Conservation (phyloP, 768 basidiomycete genomes). For the Leccinellum albellum region DNA sequence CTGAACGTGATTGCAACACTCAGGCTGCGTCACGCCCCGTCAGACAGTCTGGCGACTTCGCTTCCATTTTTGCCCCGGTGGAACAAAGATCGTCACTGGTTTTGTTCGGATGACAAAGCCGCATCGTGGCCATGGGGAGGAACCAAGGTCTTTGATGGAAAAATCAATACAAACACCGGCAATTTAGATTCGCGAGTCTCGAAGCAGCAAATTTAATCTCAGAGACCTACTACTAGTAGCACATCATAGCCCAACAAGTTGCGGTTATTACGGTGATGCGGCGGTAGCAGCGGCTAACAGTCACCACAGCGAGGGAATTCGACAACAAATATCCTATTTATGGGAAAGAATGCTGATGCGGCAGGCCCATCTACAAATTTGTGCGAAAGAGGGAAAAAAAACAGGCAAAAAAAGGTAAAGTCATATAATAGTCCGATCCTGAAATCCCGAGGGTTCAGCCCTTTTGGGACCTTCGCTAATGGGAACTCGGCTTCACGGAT, state of each 20-base stretch:
- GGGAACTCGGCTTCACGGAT: constrained; percentile 14
- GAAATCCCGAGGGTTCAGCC: constrained; percentile 6
- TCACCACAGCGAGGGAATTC: constrained; percentile 12
- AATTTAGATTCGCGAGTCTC: constrained; percentile 19
- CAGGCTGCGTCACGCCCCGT: neutral
- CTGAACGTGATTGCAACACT: constrained; percentile 6
- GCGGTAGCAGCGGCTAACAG: constrained; percentile 9
- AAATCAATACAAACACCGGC: constrained; percentile 7
- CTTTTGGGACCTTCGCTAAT: constrained; percentile 11
- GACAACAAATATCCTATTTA: constrained; percentile 14
- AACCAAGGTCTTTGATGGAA: constrained; percentile 12
- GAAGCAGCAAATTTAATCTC: constrained; percentile 17
- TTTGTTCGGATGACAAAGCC: constrained; percentile 12
- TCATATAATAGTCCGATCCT: constrained; percentile 13
- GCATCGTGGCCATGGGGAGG: constrained; percentile 5
- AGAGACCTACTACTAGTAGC: neutral
- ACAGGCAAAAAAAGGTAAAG: constrained; percentile 1
- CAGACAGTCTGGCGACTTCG: neutral
- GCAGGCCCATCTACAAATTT: too few relatives aligned
- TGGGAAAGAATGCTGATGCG: constrained; percentile 14
- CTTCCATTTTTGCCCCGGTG: constrained; percentile 23
- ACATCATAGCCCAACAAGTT: constrained; percentile 1
- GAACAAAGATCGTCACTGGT: constrained; percentile 18
- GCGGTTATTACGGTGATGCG: constrained; percentile 15
- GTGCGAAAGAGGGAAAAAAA: constrained; percentile 10